phyloP scores from a whole-genome alignment of 2,329 filamentous ascomycete genomes.

The Fusarium mundagurra region DNA sequence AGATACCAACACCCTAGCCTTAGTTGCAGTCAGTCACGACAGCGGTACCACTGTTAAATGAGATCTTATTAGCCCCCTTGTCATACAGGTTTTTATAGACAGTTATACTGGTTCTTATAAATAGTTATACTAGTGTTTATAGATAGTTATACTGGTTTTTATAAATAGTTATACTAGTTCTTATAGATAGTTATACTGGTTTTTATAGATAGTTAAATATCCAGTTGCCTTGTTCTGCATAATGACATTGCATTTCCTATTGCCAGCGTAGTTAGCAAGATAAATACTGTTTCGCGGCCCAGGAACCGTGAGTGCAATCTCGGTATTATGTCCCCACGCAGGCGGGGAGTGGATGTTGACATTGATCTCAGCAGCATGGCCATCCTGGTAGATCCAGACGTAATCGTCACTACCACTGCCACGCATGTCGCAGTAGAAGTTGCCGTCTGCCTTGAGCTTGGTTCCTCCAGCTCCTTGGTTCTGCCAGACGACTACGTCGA shows the following conservation, averaged over 20 bases:
- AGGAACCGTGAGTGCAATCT: background rate
- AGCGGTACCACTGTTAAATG: background rate
- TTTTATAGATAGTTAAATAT: background rate
- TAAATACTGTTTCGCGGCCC: background rate
- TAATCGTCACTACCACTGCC: background rate
- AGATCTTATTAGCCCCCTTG: background rate
- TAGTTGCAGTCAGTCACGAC: background rate
- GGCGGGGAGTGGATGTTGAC: background rate
- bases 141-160: background rate
- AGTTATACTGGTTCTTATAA: background rate
- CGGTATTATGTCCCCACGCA: background rate
- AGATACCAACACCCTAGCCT: background rate
- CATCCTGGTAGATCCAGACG: conserved; percentile 1
- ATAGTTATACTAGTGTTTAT: background rate
- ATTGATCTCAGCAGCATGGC: background rate
- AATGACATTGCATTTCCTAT: background rate
- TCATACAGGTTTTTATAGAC: background rate
- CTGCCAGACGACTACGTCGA: background rate
- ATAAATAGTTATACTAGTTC: background rate
- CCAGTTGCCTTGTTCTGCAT: background rate
- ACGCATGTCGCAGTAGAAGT: background rate
- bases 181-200: background rate
- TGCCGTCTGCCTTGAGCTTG: background rate
- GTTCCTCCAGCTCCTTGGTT: background rate
- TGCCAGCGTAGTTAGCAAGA: background rate